Conservation (phyloP, 1,284 basidiomycete genomes). For the Rhodotorula sp. region DNA sequence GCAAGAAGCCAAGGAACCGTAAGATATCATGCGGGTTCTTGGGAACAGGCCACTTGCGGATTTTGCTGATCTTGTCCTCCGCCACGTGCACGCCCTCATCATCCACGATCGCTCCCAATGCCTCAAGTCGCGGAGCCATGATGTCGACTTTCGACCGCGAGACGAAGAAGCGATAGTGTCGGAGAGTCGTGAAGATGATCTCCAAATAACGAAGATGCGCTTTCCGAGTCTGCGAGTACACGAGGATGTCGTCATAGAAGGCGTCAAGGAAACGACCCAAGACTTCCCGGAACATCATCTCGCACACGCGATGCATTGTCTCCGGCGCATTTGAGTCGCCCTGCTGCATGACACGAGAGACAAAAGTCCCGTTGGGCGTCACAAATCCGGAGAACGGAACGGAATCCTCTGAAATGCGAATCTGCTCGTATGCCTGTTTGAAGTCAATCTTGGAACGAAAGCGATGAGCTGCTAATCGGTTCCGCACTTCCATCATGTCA, state of each 20-base stretch:
- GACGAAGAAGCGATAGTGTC: slow-evolving; percentile 42
- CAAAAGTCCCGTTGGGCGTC: slow-evolving; percentile 43
- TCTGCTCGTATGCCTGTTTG: slow-evolving; percentile 46
- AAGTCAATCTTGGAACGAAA: slow-evolving; percentile 48
- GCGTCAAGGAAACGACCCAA: slow-evolving; percentile 47
- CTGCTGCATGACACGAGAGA: slow-evolving; percentile 48
- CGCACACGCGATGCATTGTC: slow-evolving; percentile 50
- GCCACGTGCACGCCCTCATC: slow-evolving; percentile 46
- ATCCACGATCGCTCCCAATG: slow-evolving; percentile 48
- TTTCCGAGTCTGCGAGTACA: slow-evolving; percentile 45
- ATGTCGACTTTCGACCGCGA: slow-evolving; percentile 43
- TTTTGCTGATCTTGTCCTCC: slow-evolving; percentile 44
- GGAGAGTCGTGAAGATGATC: slow-evolving; percentile 42
- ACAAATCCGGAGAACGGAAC: slow-evolving; percentile 45
- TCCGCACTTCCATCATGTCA: slow-evolving; percentile 47
- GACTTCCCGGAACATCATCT: slow-evolving; percentile 45
- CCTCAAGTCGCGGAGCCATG: slow-evolving; percentile 42
- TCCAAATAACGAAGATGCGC: slow-evolving; percentile 47
- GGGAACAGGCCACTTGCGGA: slow-evolving; percentile 44
- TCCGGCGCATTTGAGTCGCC: slow-evolving; percentile 49
- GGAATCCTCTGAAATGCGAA: slow-evolving; percentile 40
- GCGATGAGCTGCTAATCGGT: slow-evolving; percentile 40
- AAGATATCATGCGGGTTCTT: slow-evolving; percentile 51
- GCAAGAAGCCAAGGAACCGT: slow-evolving; percentile 51
- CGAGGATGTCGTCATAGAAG: slow-evolving; percentile 51